Percentiles rank a stretch among this genome's conserved stretches.
Conservation (phyloP, 495 filamentous ascomycete species). For the Daldinia loculata region DNA sequence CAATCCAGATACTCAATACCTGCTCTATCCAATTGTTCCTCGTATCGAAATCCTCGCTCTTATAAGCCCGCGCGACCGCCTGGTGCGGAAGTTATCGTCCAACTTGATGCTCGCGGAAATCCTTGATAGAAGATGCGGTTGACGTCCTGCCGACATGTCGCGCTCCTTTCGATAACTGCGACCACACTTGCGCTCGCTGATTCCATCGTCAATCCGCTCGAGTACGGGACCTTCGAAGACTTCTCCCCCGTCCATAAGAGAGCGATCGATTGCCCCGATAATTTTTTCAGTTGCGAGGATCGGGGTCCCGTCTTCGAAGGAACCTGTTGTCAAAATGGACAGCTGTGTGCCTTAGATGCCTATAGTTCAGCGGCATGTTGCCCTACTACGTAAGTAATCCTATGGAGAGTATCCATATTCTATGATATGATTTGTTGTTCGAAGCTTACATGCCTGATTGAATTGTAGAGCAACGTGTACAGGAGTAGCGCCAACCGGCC, state of each 20-base stretch:
- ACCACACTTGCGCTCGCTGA: slow-evolving; percentile 29
- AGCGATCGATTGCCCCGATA: slow-evolving; percentile 41
- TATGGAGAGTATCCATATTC: background rate
- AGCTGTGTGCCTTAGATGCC: slow-evolving; percentile 53
- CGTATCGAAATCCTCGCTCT: slow-evolving; percentile 1
- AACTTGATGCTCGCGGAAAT: slow-evolving; percentile 29
- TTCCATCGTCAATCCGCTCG: slow-evolving; percentile 37
- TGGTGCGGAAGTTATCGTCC: slow-evolving; percentile 28
- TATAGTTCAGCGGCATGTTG: slow-evolving; percentile 57
- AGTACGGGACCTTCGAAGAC: slow-evolving; percentile 35
- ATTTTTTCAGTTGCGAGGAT: slow-evolving; percentile 57
- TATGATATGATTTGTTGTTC: background rate
- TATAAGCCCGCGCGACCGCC: slow-evolving; percentile 16
- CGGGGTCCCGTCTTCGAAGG: slow-evolving; percentile 50
- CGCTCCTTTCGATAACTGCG: slow-evolving; percentile 35
- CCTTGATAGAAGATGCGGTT: slow-evolving; percentile 33
- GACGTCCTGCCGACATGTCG: slow-evolving; percentile 21
- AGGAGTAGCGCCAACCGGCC: slow-evolving; percentile 49
- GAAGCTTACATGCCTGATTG: slow-evolving; percentile 9
- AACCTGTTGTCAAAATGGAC: slow-evolving; percentile 57
- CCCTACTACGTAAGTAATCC: slow-evolving; percentile 51
- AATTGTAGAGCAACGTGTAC: slow-evolving; percentile 55
- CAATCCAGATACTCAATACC: slow-evolving; percentile 17
- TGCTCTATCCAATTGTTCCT: slow-evolving; percentile 11
- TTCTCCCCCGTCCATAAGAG: slow-evolving; percentile 37